These are phyloP conservation scores for Apiospora rasikravindrae DNA, from an alignment of 2,329 filamentous ascomycete species.

Conservation along the genomic window DNA sequence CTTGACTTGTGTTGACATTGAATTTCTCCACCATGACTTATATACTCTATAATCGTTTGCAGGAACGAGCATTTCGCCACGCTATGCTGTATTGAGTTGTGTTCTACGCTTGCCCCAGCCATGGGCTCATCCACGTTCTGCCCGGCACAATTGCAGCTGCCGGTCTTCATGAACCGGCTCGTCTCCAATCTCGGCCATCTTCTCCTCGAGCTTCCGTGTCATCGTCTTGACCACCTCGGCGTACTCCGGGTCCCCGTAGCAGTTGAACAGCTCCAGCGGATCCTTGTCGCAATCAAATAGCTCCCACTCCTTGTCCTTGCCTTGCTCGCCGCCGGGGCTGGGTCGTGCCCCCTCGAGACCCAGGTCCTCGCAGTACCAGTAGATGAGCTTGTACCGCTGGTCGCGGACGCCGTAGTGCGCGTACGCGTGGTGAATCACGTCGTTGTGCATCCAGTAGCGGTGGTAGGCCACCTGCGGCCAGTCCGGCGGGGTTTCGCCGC, in stretches of 20 bases:
- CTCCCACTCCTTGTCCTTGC: constrained; percentile 54
- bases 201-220: constrained; percentile 48
- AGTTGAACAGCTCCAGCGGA: constrained; percentile 55
- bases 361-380: constrained; percentile 59
- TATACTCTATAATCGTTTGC: too few relatives aligned
- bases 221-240: constrained; percentile 44
- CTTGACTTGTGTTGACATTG: neutral
- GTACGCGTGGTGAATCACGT: constrained; percentile 53
- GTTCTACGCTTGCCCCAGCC: neutral
- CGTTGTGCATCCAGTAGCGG: constrained; percentile 61
- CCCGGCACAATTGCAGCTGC: neutral
- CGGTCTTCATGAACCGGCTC: neutral
- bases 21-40: neutral
- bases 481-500: constrained; percentile 42
- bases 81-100: too few relatives aligned
- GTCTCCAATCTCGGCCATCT: constrained; percentile 45
- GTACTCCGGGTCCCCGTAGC: constrained; percentile 46
- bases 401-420: constrained; percentile 59
- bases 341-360: constrained; percentile 50
- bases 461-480: constrained; percentile 61
- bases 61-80: too few relatives aligned
- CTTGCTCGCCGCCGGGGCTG: constrained; percentile 39
- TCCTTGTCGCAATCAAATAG: constrained; percentile 58
- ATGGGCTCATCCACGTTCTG: neutral
- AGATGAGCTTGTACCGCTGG: constrained; percentile 59